Conservation (phyloP, 176 grass and related monocot genomes). For the Dactylis glomerata region DNA sequence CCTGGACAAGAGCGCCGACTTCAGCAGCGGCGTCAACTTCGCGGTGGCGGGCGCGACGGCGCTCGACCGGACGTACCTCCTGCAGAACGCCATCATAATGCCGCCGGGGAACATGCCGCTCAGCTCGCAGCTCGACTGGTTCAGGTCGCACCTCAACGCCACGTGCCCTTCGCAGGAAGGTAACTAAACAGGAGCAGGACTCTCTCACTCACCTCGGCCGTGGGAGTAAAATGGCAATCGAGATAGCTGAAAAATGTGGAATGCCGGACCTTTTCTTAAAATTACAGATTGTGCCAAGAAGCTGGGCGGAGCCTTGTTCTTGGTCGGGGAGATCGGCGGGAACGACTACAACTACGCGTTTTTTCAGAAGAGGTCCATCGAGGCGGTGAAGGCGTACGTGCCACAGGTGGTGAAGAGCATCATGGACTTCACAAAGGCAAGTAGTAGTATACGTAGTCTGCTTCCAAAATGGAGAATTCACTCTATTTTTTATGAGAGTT, state of each 20-base stretch:
- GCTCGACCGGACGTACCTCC: constrained; percentile 45
- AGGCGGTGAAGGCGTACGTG: constrained; percentile 56
- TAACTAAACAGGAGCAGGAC: not conserved
- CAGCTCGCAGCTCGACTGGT: constrained; percentile 78
- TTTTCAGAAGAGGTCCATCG: constrained; percentile 53
- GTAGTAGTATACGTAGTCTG: not conserved
- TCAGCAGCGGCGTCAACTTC: constrained; percentile 72
- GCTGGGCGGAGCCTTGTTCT: constrained; percentile 56
- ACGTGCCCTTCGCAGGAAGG: constrained; percentile 61
- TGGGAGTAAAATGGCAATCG: not conserved
- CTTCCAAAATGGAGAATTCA: not conserved
- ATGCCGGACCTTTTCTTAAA: not conserved
- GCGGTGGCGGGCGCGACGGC: constrained; percentile 88
- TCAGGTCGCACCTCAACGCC: constrained; percentile 62
- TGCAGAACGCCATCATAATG: constrained; percentile 36
- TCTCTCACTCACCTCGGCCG: not conserved
- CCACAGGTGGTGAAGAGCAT: constrained; percentile 65
- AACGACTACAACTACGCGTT: constrained; percentile 98
- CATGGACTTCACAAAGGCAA: constrained; percentile 55
- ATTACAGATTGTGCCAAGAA: constrained; percentile 54
- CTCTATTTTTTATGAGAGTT: not conserved
- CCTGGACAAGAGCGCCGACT: constrained; percentile 59
- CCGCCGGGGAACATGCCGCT: constrained; percentile 58
- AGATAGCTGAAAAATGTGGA: not conserved
- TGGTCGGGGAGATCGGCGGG: constrained; percentile 91